phyloP scores from a whole-genome alignment of 2,329 filamentous ascomycete species.

The Zasmidium cellare region DNA sequence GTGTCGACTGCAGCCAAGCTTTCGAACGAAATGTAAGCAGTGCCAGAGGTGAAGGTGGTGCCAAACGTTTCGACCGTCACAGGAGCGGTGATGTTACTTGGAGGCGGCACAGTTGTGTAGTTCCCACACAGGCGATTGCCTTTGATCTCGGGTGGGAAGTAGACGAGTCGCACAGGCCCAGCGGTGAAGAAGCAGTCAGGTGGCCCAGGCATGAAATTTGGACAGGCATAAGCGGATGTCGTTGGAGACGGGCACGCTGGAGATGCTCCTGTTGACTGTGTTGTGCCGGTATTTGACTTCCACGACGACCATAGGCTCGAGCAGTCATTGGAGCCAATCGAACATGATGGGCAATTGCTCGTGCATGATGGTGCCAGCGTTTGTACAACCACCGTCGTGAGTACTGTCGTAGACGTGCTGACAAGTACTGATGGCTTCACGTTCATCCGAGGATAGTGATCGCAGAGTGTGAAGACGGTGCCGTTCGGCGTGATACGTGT shows the following conservation, averaged over 20 bases:
- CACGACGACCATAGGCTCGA: too few species aligned
- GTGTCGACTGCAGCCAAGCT: slow-evolving; percentile 10
- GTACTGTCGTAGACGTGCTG: background rate
- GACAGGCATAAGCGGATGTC: too few species aligned
- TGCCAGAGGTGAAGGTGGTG: slow-evolving; percentile 18
- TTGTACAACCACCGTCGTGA: too few species aligned
- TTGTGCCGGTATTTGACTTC: too few species aligned
- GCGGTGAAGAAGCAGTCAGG: background rate
- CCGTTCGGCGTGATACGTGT: background rate
- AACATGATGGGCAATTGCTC: too few species aligned
- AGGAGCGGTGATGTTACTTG: background rate
- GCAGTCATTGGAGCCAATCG: too few species aligned
- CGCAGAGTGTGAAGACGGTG: background rate
- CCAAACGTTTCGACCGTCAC: slow-evolving; percentile 10
- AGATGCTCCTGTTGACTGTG: too few species aligned
- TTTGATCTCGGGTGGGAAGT: slow-evolving; percentile 5
- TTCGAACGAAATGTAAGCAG: slow-evolving; percentile 23
- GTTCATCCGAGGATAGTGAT: background rate
- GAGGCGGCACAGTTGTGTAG: background rate
- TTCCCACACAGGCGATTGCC: slow-evolving; percentile 6
- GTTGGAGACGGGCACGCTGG: too few species aligned
- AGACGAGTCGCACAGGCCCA: slow-evolving; percentile 4
- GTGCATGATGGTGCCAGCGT: too few species aligned
- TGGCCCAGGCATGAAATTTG: background rate
- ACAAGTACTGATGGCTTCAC: background rate